Base-by-base conservation (phyloP, 1,284 basidiomycete species). In the Filobasidium uniguttulatum region DNA sequence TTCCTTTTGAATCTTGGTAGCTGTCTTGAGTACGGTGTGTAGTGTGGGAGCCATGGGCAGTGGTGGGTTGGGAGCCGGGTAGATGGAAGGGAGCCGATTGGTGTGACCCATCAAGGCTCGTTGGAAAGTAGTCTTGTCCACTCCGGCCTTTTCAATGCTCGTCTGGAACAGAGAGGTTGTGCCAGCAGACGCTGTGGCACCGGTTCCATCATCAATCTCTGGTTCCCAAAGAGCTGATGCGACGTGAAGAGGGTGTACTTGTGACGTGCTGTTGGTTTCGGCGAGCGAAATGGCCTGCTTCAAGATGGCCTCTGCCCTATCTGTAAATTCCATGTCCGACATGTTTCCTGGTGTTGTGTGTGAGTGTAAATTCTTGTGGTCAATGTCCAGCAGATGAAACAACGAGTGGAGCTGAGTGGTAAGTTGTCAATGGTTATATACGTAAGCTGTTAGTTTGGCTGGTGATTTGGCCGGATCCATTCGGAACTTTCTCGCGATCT, bases 51-150 rank as follows among this genome's bases (percentile, higher is more conserved):
- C 79, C 41, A 89, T 65, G 1, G 78, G 73, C 10, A 70, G 49
- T 26, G 79, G 76, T 36, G 89, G 85, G 47, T 86, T 82, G 0
- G 90, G 90, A 15, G 86, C 74, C 26, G 89, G 90, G 31, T 78
- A 79, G 68, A 93, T 86, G 5, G 82, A 75, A 3, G 90, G 88
- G 5, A 91, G 70, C 47, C 83, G 63, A 55, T 70, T 70, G 50
- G 69, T 56, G 33, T 60, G 59, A 10, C 61, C 62, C 46, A 63
- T 54, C 28, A 69, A 58, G 20, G 62, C 57, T 14, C 68, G 61
- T 41, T 62, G 61, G 57, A 71, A 68, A 19, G 53, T 38, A 2
- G 29, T 46, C 12, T 59, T 37, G 54, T 71, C 68, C 33, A 62
- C 67, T 37, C 66, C 65, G 22, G 68, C 57, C 48, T 65, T 62